Evolutionary conservation across 192 early-diverging fungal genomes (phyloP).

Genomic region (Phlyctochytrium bullatum): DNA sequence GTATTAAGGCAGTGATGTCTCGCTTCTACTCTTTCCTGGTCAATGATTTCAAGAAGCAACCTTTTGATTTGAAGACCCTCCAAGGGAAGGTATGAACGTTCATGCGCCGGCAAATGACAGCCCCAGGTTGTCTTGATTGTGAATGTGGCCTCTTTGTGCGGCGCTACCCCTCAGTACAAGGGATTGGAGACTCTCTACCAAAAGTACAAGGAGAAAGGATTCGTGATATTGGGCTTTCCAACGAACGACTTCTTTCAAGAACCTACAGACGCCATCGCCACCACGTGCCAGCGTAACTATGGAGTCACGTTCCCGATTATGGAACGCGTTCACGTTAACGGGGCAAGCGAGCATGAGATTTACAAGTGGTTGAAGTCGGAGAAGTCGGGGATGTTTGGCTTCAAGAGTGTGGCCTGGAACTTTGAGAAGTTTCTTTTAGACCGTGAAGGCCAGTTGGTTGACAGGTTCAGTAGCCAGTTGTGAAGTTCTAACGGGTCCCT

Average conservation of each 20-base stretch:
- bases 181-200: conserved; percentile 44
- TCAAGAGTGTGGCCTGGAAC: conserved; percentile 44
- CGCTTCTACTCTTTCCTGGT: neutral
- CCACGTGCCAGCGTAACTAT: conserved; percentile 66
- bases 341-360: conserved; percentile 40
- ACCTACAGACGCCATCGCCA: conserved; percentile 40
- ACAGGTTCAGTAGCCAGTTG: too few relatives aligned
- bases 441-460: conserved; percentile 36
- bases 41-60: neutral
- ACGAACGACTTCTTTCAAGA: conserved; percentile 77
- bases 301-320: conserved; percentile 86
- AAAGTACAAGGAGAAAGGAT: conserved; percentile 57
- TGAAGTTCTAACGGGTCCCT: too few relatives aligned
- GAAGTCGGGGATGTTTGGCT: conserved; percentile 30
- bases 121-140: conserved; percentile 80
- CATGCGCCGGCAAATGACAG: too few relatives aligned
- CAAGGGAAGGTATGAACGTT: conserved; percentile 1
- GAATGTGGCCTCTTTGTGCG: conserved; percentile 87
- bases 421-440: conserved; percentile 52
- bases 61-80: neutral
- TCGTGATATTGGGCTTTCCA: conserved; percentile 88
- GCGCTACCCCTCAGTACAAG: conserved; percentile 70
- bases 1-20: too few relatives aligned
- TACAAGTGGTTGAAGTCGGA: conserved; percentile 43
- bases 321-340: conserved; percentile 80